These are phyloP conservation scores for Fraxinus sp. DNA, from an alignment of 305 asterid species.

Conservation along the genomic window DNA sequence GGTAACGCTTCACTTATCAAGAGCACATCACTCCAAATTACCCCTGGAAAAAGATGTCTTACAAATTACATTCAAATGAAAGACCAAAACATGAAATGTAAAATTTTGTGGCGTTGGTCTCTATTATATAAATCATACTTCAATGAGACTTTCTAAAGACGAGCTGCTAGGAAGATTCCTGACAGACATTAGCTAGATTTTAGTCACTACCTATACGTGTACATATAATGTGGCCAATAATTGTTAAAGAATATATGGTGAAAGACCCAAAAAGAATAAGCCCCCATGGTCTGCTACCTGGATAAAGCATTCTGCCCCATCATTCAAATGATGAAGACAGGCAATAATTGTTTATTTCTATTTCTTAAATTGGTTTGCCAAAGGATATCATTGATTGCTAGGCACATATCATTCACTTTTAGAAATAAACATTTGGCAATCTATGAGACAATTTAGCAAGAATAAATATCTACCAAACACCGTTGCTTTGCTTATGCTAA, in stretches of 20 bases:
- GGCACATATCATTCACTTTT: neutral
- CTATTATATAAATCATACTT: neutral
- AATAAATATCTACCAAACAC: neutral
- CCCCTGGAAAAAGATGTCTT: conserved; percentile 31
- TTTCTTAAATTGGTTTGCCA: neutral
- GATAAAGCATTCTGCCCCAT: neutral
- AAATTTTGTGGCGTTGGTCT: neutral
- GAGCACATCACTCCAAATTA: conserved; percentile 48
- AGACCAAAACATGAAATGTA: neutral
- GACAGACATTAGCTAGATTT: neutral
- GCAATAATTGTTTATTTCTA: neutral
- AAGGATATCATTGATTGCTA: neutral
- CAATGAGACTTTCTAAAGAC: neutral
- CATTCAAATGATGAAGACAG: neutral
- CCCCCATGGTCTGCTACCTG: neutral
- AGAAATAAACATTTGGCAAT: neutral
- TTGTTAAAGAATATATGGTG: neutral
- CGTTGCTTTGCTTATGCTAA: neutral
- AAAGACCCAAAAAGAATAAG: neutral
- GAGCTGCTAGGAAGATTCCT: neutral
- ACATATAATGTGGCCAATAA: neutral
- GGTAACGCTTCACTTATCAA: conserved; percentile 48
- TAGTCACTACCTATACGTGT: neutral
- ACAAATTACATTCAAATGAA: neutral
- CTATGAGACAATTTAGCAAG: neutral